Evolutionary conservation across 2,329 filamentous ascomycete species (phyloP).

Genomic region (Colletotrichum plurivorum): DNA sequence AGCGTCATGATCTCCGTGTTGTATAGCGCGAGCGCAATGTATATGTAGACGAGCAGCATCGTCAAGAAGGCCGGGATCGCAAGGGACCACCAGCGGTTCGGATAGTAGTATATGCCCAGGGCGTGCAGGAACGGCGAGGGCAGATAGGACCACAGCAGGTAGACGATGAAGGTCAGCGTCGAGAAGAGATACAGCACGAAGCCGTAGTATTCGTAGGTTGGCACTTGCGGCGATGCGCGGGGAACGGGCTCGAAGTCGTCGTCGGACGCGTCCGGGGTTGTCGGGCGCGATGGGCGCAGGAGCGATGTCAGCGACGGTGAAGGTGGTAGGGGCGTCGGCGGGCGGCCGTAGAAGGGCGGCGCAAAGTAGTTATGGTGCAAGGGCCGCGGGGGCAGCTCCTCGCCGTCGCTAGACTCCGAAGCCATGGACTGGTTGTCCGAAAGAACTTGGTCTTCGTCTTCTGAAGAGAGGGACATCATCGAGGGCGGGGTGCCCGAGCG

Average conservation of each 20-base stretch:
- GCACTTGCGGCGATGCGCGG: constrained; percentile 90
- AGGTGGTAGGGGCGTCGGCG: constrained; percentile 93
- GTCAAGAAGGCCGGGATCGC: constrained; percentile 93
- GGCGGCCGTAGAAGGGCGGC: constrained; percentile 96
- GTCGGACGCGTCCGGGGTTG: constrained; percentile 92
- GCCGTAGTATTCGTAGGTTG: constrained; percentile 99
- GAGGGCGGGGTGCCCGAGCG: constrained; percentile 21
- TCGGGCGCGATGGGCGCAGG: constrained; percentile 90
- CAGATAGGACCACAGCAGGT: constrained; percentile 87
- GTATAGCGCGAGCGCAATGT: constrained; percentile 90
- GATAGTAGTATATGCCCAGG: constrained; percentile 96
- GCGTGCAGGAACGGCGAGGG: constrained; percentile 93
- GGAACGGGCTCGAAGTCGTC: constrained; percentile 86
- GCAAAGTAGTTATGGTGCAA: constrained; percentile 70
- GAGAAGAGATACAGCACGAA: constrained; percentile 96
- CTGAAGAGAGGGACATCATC: constrained; percentile 40
- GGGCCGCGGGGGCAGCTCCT: constrained; percentile 58
- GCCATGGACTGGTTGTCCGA: constrained; percentile 33
- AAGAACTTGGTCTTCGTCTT: constrained; percentile 41
- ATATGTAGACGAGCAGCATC: constrained; percentile 91
- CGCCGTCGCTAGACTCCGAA: constrained; percentile 39
- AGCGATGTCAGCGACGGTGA: constrained; percentile 94
- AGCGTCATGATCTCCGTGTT: constrained; percentile 92
- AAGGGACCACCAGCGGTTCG: constrained; percentile 97
- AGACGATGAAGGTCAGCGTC: constrained; percentile 82